Base-by-base conservation (phyloP, 176 grass and related monocot genomes). In the Triticum dicoccoides region DNA sequence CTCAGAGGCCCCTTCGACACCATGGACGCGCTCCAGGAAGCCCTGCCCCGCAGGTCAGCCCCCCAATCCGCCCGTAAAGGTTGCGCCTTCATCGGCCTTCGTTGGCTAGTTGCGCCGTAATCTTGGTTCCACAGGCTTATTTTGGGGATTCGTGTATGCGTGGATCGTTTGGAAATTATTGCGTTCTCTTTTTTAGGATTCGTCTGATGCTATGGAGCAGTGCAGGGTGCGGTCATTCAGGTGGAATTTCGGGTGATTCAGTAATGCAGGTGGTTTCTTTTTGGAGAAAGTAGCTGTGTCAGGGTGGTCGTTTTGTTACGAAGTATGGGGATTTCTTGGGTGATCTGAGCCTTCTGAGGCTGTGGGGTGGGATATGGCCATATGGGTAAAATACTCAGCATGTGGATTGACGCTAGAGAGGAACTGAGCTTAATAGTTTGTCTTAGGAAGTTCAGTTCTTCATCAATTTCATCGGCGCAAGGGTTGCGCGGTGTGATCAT, bases 1-100 rank as follows among this genome's bases (percentile, higher is more conserved):
- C 82, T 59, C 74, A 93, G 54, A 80, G 92, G 92, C 2, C 65
- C 95, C 29, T 80, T 97, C 47, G 89, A 97, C 65, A 91, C 92
- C 77, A 93, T 97, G 92, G 95, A 95, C 73, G 76, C 85, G 30
- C 82, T 97, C 14, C 88, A 97, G 86, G 92, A 88, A 20, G 91
- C 89, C n/a, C 92, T 95, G 41, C 82, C 87, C 68, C 65, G 76
- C 54, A 95, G 92, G 92, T 97, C 35, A 87, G 69, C n/a, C 23
- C 62, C 42, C 72, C 2, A 61, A 74, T 73, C 58, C 58, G 2
- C 83, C 83, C 29, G 42, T 20, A 73, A 68, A 54, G 83, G 42
- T 74, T 3, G 75, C 4, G 20, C 65, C 51, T 59, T 59, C 54
- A 44, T 76, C 72, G 44, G 21, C 44, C 37, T 73, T 82, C 17